Conservation (phyloP, 2,329 filamentous ascomycete species). For the Ophiostoma australiae region DNA sequence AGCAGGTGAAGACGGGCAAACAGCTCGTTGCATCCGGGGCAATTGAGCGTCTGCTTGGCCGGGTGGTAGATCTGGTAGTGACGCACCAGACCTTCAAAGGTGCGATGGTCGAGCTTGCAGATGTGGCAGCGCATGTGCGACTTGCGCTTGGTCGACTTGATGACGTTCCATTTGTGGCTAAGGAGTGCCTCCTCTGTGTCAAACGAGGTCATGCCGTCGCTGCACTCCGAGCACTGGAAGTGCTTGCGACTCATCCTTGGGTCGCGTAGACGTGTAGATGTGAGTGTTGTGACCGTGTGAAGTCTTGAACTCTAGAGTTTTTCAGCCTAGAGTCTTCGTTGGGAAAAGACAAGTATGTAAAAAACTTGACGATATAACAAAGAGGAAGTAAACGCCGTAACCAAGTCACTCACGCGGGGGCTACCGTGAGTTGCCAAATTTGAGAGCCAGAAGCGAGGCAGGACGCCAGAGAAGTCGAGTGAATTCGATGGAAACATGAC, state of each 20-base stretch:
- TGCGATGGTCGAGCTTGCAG: conserved; percentile 38
- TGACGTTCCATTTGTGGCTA: conserved; percentile 33
- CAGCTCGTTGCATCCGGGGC: conserved; percentile 42
- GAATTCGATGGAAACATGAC: not conserved
- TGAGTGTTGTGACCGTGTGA: not conserved
- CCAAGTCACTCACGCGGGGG: not conserved
- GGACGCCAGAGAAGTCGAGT: not conserved
- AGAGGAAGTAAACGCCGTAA: no score
- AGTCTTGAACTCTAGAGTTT: not conserved
- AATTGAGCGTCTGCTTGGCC: conserved; percentile 40
- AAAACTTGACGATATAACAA: not conserved
- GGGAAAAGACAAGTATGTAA: not conserved
- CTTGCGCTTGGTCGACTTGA: conserved; percentile 27
- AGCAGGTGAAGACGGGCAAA: conserved; percentile 39
- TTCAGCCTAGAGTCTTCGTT: no score
- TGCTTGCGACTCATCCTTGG: not conserved
- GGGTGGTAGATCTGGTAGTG: conserved; percentile 41
- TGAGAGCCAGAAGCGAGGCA: not conserved
- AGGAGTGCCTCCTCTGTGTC: conserved; percentile 27
- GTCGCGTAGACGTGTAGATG: not conserved
- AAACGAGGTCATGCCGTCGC: conserved; percentile 26
- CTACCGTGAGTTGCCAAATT: not conserved
- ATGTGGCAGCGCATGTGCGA: conserved; percentile 37
- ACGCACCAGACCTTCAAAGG: conserved; percentile 31
- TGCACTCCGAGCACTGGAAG: conserved; percentile 27